These are phyloP conservation scores for Neofusicoccum parvum DNA, from an alignment of 2,329 filamentous ascomycete genomes.

Conservation along the genomic window DNA sequence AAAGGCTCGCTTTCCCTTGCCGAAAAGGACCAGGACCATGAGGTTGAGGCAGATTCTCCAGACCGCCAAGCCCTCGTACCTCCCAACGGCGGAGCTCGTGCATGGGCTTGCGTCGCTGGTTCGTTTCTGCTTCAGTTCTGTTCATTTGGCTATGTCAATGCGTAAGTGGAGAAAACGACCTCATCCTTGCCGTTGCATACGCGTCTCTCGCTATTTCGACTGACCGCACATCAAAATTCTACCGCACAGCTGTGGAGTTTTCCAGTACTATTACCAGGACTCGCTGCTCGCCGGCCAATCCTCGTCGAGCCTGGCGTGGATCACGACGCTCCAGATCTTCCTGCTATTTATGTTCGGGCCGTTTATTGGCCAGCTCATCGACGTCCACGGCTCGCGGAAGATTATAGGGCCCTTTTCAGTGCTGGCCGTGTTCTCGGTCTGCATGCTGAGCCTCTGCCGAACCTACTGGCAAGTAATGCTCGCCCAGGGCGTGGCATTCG, in stretches of 20 bases:
- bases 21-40: neutral
- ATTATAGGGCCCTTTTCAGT: constrained; percentile 53
- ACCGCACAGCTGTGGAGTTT: constrained; percentile 33
- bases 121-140: constrained; percentile 21
- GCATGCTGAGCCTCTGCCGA: constrained; percentile 59
- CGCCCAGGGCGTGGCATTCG: constrained; percentile 51
- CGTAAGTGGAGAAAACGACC: constrained; percentile 9
- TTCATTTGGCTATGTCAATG: constrained; percentile 24
- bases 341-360: constrained; percentile 46
- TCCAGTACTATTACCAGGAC: constrained; percentile 42
- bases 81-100: constrained; percentile 18
- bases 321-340: constrained; percentile 30
- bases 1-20: neutral
- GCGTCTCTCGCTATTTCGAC: neutral
- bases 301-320: constrained; percentile 41
- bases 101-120: constrained; percentile 17
- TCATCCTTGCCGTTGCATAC: neutral
- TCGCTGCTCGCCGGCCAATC: constrained; percentile 34
- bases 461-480: constrained; percentile 55
- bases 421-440: constrained; percentile 57
- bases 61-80: constrained; percentile 8
- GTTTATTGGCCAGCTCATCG: constrained; percentile 60
- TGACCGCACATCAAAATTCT: neutral
- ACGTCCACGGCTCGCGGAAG: constrained; percentile 60
- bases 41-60: neutral